A percentile compares a stretch with the other conserved stretches of the same genome.
phyloP scores from a whole-genome alignment of 2,329 filamentous ascomycete genomes.

The Lecanicillium sp. region DNA sequence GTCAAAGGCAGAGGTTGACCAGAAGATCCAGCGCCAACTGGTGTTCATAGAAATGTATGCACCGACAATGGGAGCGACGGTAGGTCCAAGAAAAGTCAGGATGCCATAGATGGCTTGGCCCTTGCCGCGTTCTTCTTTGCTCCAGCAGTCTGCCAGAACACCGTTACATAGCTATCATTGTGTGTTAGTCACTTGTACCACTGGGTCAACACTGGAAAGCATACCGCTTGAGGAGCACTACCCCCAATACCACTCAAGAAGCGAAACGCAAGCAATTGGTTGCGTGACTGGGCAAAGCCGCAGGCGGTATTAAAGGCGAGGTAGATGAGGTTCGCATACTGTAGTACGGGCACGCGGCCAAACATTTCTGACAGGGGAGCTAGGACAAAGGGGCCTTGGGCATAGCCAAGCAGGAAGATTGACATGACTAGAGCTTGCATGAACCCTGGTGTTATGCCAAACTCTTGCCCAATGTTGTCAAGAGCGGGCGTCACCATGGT shows the following conservation, averaged over 20 bases:
- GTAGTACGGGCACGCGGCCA: slow-evolving; percentile 20
- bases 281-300: background rate
- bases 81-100: slow-evolving; percentile 35
- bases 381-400: slow-evolving; percentile 43
- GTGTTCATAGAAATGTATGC: slow-evolving; percentile 29
- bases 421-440: slow-evolving; percentile 46
- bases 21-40: slow-evolving; percentile 38
- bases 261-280: slow-evolving; percentile 20
- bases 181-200: background rate
- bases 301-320: background rate
- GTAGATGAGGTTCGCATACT: background rate
- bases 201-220: background rate
- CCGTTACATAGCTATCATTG: slow-evolving; percentile 32
- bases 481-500: slow-evolving; percentile 43
- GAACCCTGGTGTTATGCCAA: slow-evolving; percentile 33
- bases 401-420: slow-evolving; percentile 51
- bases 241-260: slow-evolving; percentile 40
- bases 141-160: slow-evolving; percentile 40
- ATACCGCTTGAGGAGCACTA: slow-evolving; percentile 36
- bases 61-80: slow-evolving; percentile 33
- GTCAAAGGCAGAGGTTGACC: slow-evolving; percentile 31
- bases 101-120: slow-evolving; percentile 26
- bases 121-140: slow-evolving; percentile 29
- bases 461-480: slow-evolving; percentile 32
- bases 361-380: slow-evolving; percentile 46